These are phyloP conservation scores for Nigrospora osmanthi DNA, from an alignment of 2,329 filamentous ascomycete species.

Conservation along the genomic window DNA sequence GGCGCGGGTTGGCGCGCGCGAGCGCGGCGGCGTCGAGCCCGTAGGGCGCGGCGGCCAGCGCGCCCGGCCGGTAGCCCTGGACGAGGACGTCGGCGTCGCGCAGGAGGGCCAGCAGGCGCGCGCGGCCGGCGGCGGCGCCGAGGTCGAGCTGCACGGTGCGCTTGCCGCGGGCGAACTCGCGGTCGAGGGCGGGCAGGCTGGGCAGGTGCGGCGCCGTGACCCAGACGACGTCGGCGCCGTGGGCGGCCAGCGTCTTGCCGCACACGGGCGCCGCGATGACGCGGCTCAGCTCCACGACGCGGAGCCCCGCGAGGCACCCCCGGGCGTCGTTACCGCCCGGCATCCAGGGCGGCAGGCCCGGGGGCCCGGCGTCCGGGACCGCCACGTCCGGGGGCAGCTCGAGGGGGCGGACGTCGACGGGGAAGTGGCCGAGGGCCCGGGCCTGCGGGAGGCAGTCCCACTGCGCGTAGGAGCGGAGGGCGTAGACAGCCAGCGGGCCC, in stretches of 20 bases:
- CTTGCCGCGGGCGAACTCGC: conserved; percentile 27
- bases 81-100: conserved; percentile 31
- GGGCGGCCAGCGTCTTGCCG: conserved; percentile 26
- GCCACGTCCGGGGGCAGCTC: conserved; percentile 4
- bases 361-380: too few relatives aligned
- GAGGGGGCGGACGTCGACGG: conserved; percentile 33
- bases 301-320: conserved; percentile 23
- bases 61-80: conserved; percentile 38
- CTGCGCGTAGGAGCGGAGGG: conserved; percentile 37
- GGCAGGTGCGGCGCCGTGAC: conserved; percentile 25
- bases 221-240: conserved; percentile 32
- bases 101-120: conserved; percentile 19
- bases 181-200: conserved; percentile 23
- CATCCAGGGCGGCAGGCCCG: conserved; percentile 1
- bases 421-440: conserved; percentile 31
- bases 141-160: conserved; percentile 17
- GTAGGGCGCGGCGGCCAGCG: conserved; percentile 26
- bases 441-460: conserved; percentile 45
- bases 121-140: conserved; percentile 11
- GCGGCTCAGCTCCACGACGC: conserved; percentile 23
- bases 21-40: conserved; percentile 27
- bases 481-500: conserved; percentile 35
- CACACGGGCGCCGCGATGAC: conserved; percentile 29
- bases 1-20: conserved; percentile 26
- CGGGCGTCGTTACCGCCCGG: conserved; percentile 24